These are phyloP conservation scores for Sphagnum magellanicum DNA, from an alignment of 228 moss, liverwort and hornwort genomes.

Conservation along the genomic window DNA sequence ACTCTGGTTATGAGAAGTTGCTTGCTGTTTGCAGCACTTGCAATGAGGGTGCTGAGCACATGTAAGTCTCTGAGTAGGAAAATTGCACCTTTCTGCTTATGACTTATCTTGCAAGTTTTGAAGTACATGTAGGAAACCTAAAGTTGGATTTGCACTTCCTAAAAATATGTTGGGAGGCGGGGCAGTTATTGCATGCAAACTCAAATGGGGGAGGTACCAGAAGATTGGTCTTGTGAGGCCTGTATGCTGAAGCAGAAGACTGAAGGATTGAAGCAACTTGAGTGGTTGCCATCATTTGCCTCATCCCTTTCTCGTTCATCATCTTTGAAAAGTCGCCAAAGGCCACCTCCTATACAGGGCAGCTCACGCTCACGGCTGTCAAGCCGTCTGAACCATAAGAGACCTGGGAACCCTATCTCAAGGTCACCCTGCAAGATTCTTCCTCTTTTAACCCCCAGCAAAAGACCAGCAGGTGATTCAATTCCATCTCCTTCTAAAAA, in stretches of 20 bases:
- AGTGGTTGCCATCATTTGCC: slow-evolving; percentile 19
- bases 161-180: background rate
- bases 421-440: slow-evolving; percentile 66
- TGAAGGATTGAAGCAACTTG: slow-evolving; percentile 39
- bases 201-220: slow-evolving; percentile 56
- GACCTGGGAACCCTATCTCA: slow-evolving; percentile 45
- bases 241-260: slow-evolving; percentile 59
- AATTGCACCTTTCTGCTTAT: background rate
- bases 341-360: slow-evolving; percentile 37
- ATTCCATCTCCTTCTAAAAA: slow-evolving; percentile 48
- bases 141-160: background rate
- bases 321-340: slow-evolving; percentile 50
- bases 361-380: slow-evolving; percentile 62
- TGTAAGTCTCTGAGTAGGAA: slow-evolving; percentile 38
- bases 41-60: slow-evolving; percentile 96
- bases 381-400: slow-evolving; percentile 69
- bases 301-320: slow-evolving; percentile 27
- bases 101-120: background rate
- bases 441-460: slow-evolving; percentile 34
- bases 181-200: slow-evolving; percentile 93
- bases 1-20: slow-evolving; percentile 87
- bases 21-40: slow-evolving; percentile 83
- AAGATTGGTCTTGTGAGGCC: slow-evolving; percentile 87
- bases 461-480: slow-evolving; percentile 50
- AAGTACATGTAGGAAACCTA: background rate